These are phyloP conservation scores for Apiospora pterosperma DNA, from an alignment of 2,329 filamentous ascomycete species.

Conservation along the genomic window DNA sequence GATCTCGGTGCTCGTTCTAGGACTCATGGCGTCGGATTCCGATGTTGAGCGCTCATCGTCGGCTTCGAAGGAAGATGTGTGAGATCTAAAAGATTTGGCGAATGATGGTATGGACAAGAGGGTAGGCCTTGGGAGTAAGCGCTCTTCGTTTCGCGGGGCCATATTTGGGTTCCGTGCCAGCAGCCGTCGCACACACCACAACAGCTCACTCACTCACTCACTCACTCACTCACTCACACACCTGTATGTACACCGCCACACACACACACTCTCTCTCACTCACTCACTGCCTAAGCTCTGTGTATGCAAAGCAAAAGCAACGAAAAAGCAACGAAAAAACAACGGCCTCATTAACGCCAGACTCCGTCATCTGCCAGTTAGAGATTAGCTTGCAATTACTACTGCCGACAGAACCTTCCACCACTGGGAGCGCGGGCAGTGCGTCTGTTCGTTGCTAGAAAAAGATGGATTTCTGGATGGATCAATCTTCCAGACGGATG, in stretches of 20 bases:
- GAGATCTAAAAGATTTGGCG: slow-evolving; percentile 36
- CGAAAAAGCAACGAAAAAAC: neutral
- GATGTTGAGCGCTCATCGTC: slow-evolving; percentile 63
- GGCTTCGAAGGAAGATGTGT: slow-evolving; percentile 63
- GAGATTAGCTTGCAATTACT: neutral
- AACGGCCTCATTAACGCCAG: neutral
- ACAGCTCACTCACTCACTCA: neutral
- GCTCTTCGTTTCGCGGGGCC: slow-evolving; percentile 34
- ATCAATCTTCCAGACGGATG: too few species aligned
- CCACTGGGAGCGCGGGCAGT: too few species aligned
- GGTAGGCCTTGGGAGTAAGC: slow-evolving; percentile 48
- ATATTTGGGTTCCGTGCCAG: slow-evolving; percentile 20
- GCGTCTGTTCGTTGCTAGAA: too few species aligned
- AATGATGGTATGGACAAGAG: slow-evolving; percentile 53
- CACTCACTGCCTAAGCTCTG: neutral
- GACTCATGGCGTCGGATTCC: slow-evolving; percentile 35
- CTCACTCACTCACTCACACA: neutral
- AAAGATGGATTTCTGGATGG: too few species aligned
- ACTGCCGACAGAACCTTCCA: neutral
- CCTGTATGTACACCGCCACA: neutral
- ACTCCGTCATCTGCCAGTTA: neutral
- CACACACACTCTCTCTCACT: neutral
- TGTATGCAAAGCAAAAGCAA: neutral
- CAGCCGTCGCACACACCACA: neutral
- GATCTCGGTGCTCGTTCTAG: slow-evolving; percentile 33